phyloP scores from a whole-genome alignment of 352 stramenopile species.

The Lagenidium giganteum region DNA sequence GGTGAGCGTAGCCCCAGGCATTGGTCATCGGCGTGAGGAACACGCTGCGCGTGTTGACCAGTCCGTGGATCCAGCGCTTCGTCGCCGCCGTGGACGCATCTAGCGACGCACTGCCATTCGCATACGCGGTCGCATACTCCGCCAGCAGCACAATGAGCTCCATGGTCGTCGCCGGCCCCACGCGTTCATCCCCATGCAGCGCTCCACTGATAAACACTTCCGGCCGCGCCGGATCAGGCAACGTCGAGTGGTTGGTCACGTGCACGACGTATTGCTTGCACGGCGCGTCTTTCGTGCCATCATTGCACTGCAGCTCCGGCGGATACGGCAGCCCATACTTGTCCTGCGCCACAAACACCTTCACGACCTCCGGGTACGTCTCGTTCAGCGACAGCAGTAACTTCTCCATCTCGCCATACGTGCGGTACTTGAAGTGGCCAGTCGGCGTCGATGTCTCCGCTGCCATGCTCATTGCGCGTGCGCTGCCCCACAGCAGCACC shows the following conservation, averaged over 20 bases:
- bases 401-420: constrained; percentile 65
- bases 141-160: constrained; percentile 87
- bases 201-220: constrained; percentile 96
- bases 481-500: no score
- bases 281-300: constrained; percentile 24
- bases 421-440: constrained; percentile 53
- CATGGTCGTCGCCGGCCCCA: constrained; percentile 89
- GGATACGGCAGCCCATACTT: constrained; percentile 76
- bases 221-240: constrained; percentile 62
- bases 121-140: constrained; percentile 44
- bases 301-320: constrained; percentile 56
- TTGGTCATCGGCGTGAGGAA: constrained; percentile 92
- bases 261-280: constrained; percentile 87
- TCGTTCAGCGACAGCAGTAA: constrained; percentile 64
- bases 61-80: constrained; percentile 53
- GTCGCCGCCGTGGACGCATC: constrained; percentile 33
- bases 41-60: constrained; percentile 87
- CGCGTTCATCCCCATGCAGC: constrained; percentile 95
- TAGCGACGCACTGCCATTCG: neutral
- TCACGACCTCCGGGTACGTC: constrained; percentile 75
- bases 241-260: constrained; percentile 85
- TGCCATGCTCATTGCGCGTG: no score
- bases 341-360: constrained; percentile 78
- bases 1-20: constrained; percentile 87
- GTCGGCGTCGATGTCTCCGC: constrained; percentile 2